Base-by-base conservation (phyloP, 352 stramenopile species). In the Phytophthora europaea region DNA sequence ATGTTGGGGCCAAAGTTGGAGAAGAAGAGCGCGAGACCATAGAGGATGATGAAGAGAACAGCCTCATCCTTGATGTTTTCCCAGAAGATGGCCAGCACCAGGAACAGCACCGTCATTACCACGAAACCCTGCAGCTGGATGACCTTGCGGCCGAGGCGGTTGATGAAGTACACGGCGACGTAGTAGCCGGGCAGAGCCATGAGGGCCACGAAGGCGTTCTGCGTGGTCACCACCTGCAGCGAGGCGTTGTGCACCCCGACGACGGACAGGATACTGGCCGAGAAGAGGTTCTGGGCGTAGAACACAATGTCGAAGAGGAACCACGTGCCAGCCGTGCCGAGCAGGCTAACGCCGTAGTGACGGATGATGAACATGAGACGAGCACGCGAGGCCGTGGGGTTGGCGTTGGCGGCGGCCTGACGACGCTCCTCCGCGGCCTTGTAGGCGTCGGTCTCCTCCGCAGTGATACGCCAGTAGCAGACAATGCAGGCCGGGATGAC, bases 261-360 rank as follows among this genome's bases (percentile, higher is more conserved):
- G 16, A 93, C 83, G 1, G 75, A 79, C 36, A 93, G 45, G 36
- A 94, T 92, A 36, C 78, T 90, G 15, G 85, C 85, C 12, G 85
- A 92, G 68, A 95, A 96, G 15, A 96, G 70, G 55, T 91, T 92
- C 67, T 93, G 85, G 3, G 87, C 84, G 67, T 92, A 94, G 59
- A 91, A 95, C 2, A 94, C 83, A 59, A 97, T 90, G 65, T 96
- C 90, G 66, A 95, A 94, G 12, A 96, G 82, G 70, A 97, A 95
- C 89, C 90, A 97, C 55, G 85, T 85, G 62, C 84, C 87, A 0
- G 90, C 88, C 43, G 84, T 93, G 2, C 88, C 90, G 6, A 95
- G 36, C 6, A 97, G 69, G 13, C 75, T 70, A 18, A 70, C 60
- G 16, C 83, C 73, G 65, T 91, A 91, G 71, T 92, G 62, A 6